Percentiles rank a stretch among this genome's conserved stretches.
phyloP scores from a whole-genome alignment of 2,329 filamentous ascomycete species.

The Ophiostoma tasmaniense region DNA sequence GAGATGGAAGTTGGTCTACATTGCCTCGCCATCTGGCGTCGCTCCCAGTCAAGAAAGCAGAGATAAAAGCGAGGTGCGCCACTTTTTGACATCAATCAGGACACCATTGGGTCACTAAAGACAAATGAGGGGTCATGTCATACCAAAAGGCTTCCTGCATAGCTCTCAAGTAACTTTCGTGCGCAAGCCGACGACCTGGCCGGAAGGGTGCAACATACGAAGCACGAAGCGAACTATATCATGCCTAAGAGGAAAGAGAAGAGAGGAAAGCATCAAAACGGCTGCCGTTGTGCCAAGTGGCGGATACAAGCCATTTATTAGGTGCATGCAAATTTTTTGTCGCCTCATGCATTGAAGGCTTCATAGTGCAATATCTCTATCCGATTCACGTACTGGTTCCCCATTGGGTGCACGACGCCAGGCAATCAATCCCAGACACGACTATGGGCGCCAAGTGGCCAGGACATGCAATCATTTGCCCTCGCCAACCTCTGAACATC shows the following conservation, averaged over 20 bases:
- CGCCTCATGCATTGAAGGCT: background rate
- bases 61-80: background rate
- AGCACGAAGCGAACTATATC: background rate
- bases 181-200: background rate
- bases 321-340: background rate
- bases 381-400: background rate
- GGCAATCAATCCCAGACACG: background rate
- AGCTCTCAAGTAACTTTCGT: background rate
- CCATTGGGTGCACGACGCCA: background rate
- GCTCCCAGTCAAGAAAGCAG: background rate
- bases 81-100: background rate
- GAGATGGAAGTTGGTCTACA: background rate
- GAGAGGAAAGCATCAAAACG: background rate
- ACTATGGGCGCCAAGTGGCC: background rate
- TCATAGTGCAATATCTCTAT: background rate
- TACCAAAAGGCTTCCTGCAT: slow-evolving; percentile 5
- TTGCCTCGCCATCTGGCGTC: background rate
- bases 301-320: background rate
- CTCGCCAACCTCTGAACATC: background rate
- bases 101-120: background rate
- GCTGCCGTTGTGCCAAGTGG: background rate
- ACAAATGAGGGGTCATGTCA: slow-evolving; percentile 6
- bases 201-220: background rate
- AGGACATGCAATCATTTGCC: background rate
- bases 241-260: background rate